Percentiles rank a stretch among this genome's conserved stretches.
Conservation (phyloP, 140 eudicot species). For the Flaveria floridana region DNA sequence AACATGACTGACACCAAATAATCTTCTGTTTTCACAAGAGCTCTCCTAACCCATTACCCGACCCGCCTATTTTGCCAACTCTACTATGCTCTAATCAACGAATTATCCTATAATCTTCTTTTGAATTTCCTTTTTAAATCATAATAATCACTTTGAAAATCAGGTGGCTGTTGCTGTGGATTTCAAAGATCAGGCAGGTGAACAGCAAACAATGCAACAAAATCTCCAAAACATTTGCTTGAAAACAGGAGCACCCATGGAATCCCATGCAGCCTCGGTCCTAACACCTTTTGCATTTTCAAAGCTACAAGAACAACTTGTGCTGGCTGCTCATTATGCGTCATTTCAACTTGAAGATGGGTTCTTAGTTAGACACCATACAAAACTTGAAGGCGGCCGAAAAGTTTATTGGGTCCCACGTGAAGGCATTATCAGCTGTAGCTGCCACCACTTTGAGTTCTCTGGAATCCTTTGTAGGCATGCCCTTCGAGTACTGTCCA, state of each 20-base stretch:
- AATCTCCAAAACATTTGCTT: slow-evolving; percentile 91
- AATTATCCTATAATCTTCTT: neutral
- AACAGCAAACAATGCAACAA: slow-evolving; percentile 98
- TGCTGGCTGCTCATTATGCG: slow-evolving; percentile 97
- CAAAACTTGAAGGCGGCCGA: slow-evolving; percentile 85
- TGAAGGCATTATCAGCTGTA: slow-evolving; percentile 83
- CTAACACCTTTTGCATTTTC: slow-evolving; percentile 93
- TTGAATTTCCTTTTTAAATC: neutral
- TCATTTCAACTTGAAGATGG: slow-evolving; percentile 87
- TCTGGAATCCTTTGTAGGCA: slow-evolving; percentile 95
- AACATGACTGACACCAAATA: neutral
- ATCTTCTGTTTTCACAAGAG: neutral
- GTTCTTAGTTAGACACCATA: slow-evolving; percentile 87
- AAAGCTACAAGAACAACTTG: slow-evolving; percentile 96
- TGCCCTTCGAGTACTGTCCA: slow-evolving; percentile 84
- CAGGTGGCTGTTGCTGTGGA: slow-evolving; percentile 96
- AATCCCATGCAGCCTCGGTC: slow-evolving; percentile 85
- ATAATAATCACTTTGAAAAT: slow-evolving; percentile 6
- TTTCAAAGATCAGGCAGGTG: slow-evolving; percentile 93
- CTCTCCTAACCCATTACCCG: neutral
- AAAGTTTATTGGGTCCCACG: slow-evolving; percentile 92
- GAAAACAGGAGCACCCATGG: slow-evolving; percentile 99
- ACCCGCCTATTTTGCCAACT: neutral
- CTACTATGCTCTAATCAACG: neutral
- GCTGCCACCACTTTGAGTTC: slow-evolving; percentile 93